These are phyloP conservation scores for Arthrobotrys megalospora DNA, from an alignment of 2,329 filamentous ascomycete genomes.

Conservation along the genomic window DNA sequence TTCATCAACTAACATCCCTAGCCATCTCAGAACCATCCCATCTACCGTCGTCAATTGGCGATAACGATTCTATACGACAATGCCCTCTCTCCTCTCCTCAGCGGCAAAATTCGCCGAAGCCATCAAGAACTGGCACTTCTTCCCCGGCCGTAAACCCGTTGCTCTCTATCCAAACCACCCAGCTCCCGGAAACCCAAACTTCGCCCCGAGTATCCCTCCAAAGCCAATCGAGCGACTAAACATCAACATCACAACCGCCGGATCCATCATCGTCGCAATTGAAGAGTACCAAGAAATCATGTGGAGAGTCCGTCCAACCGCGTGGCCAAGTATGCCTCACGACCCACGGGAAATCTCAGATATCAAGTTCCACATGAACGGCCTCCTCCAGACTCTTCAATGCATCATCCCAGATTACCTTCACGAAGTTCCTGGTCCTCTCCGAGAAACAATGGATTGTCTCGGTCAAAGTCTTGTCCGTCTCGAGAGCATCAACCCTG, in stretches of 20 bases:
- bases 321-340: conserved; percentile 13
- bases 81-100: neutral
- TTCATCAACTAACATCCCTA: neutral
- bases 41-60: too few species aligned
- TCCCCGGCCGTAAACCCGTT: neutral
- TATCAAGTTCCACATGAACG: conserved; percentile 14
- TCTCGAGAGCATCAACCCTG: conserved; percentile 10
- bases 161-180: conserved; percentile 14
- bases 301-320: neutral
- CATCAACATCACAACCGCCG: conserved; percentile 20
- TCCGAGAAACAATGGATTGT: conserved; percentile 21
- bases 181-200: neutral
- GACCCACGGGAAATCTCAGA: neutral
- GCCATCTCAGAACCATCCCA: neutral
- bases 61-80: too few species aligned
- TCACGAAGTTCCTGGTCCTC: neutral
- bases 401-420: conserved; percentile 13
- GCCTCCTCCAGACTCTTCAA: conserved; percentile 13
- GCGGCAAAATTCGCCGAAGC: neutral
- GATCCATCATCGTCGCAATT: conserved; percentile 19
- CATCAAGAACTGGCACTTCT: conserved; percentile 12
- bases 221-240: neutral
- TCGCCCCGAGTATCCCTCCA: neutral
- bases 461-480: conserved; percentile 7
- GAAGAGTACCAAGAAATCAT: conserved; percentile 37